Evolutionary conservation across 139 green algal species (phyloP).

Genomic region (Nannochloris sp.): DNA sequence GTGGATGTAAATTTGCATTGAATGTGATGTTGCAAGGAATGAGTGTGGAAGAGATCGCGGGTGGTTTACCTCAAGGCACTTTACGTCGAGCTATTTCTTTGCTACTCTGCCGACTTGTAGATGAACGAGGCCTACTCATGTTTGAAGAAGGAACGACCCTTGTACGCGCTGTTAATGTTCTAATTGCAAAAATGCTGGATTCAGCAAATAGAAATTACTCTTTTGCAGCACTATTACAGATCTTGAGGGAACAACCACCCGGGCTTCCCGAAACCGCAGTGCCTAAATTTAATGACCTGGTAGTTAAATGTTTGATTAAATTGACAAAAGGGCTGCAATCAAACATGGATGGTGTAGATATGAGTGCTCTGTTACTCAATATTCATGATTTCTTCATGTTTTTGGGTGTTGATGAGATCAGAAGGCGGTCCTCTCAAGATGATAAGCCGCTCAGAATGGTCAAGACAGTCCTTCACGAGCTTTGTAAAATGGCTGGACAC

Average conservation of each 20-base stretch:
- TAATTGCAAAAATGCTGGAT: slow-evolving; percentile 91
- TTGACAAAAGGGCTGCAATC: slow-evolving; percentile 72
- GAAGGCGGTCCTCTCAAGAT: slow-evolving; percentile 56
- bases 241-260: slow-evolving; percentile 50
- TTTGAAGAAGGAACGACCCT: slow-evolving; percentile 48
- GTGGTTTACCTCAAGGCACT: slow-evolving; percentile 12
- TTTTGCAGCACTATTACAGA: slow-evolving; percentile 68
- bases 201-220: slow-evolving; percentile 60
- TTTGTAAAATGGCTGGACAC: slow-evolving; percentile 67
- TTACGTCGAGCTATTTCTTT: slow-evolving; percentile 35
- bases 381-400: slow-evolving; percentile 86
- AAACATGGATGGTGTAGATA: slow-evolving; percentile 55
- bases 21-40: slow-evolving; percentile 84
- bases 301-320: slow-evolving; percentile 98
- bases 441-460: slow-evolving; percentile 96
- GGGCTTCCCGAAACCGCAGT: slow-evolving; percentile 2
- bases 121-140: slow-evolving; percentile 39
- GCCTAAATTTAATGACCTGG: slow-evolving; percentile 73
- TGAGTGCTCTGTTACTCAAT: slow-evolving; percentile 64
- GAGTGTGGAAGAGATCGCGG: slow-evolving; percentile 26
- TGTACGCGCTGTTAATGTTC: slow-evolving; percentile 84
- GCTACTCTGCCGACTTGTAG: slow-evolving; percentile 61
- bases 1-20: slow-evolving; percentile 84
- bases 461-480: slow-evolving; percentile 92
- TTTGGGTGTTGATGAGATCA: slow-evolving; percentile 84